These are phyloP conservation scores for Colletotrichum liriopes DNA, from an alignment of 2,329 filamentous ascomycete species.

Conservation along the genomic window DNA sequence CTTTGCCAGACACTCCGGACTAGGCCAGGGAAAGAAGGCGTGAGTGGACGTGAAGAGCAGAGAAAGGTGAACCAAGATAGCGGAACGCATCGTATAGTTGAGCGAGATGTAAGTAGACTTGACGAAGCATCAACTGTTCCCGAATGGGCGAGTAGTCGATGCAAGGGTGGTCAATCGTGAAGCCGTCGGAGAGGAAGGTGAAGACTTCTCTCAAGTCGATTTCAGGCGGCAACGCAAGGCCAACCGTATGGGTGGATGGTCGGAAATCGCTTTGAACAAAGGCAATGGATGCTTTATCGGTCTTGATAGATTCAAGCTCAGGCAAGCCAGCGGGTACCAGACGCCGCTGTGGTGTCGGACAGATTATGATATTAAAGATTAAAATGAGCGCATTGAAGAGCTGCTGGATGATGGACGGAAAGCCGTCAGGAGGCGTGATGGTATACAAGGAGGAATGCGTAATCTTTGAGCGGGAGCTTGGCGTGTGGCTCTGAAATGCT, in stretches of 20 bases:
- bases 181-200: background rate
- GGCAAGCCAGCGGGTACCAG: conserved; percentile 39
- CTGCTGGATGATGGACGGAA: conserved; percentile 18
- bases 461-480: conserved; percentile 34
- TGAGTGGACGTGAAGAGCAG: conserved; percentile 62
- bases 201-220: background rate
- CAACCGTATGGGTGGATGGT: conserved; percentile 7
- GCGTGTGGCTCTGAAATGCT: conserved; percentile 34
- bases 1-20: conserved; percentile 52
- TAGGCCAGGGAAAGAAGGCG: conserved; percentile 64
- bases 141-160: background rate
- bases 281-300: conserved; percentile 1
- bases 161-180: background rate
- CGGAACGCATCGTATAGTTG: conserved; percentile 59
- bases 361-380: conserved; percentile 44
- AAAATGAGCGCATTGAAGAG: conserved; percentile 32
- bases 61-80: conserved; percentile 62
- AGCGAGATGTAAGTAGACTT: background rate
- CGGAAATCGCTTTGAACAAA: background rate
- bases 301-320: conserved; percentile 1
- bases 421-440: conserved; percentile 2
- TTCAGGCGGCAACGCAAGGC: background rate
- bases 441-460: conserved; percentile 38
- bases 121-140: background rate
- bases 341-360: conserved; percentile 39